Evolutionary conservation across 768 basidiomycete species (phyloP).

Genomic region (Lyophyllum shimeji): DNA sequence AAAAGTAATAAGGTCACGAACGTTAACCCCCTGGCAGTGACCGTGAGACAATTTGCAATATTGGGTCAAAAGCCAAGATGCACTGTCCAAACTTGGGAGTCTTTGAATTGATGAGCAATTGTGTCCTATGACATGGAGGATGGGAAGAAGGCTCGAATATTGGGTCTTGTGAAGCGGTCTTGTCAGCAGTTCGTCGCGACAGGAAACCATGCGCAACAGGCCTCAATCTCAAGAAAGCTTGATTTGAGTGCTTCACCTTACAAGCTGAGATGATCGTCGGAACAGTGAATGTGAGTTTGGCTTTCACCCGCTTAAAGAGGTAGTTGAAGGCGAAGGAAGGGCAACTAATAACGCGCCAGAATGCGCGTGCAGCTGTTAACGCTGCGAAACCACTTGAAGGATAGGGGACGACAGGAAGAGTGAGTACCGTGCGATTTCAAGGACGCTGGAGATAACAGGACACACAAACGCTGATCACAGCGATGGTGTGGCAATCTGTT

Average conservation of each 20-base stretch:
- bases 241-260: not conserved
- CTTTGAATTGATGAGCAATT: not conserved
- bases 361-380: too few relatives aligned
- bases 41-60: slow-evolving; percentile 3
- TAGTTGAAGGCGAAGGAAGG: not conserved
- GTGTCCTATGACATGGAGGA: slow-evolving; percentile 2
- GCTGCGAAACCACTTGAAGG: too few relatives aligned
- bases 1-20: slow-evolving; percentile 7
- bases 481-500: not conserved
- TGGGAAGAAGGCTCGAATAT: not conserved
- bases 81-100: not conserved
- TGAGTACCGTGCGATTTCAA: not conserved
- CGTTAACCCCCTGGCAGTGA: slow-evolving; percentile 1
- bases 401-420: not conserved
- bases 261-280: not conserved
- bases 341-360: too few relatives aligned
- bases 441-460: not conserved
- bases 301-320: not conserved
- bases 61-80: not conserved
- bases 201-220: not conserved
- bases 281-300: not conserved
- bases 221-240: not conserved
- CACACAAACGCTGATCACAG: not conserved
- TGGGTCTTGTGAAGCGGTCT: not conserved
- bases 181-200: not conserved